These are phyloP conservation scores for Sugiyamaella smithiae DNA, from an alignment of 805 yeast genomes.

Conservation along the genomic window DNA sequence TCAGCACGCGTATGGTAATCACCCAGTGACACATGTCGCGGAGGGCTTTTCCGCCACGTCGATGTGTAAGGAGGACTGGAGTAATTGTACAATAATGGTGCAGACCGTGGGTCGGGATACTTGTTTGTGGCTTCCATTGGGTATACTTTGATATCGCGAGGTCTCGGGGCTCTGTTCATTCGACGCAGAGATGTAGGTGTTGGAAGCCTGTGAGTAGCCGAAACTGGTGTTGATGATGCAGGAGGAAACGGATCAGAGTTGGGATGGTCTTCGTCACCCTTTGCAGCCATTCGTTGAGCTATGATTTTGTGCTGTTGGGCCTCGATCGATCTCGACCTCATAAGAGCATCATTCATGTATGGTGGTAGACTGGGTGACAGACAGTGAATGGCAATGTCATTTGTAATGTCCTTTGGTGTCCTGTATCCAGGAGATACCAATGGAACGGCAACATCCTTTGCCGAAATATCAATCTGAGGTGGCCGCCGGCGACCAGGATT, in stretches of 20 bases:
- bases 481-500: slow-evolving; percentile 9
- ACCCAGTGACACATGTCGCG: slow-evolving; percentile 4
- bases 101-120: slow-evolving; percentile 12
- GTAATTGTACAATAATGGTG: slow-evolving; percentile 9
- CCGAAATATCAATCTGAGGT: slow-evolving; percentile 8
- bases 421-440: slow-evolving; percentile 11
- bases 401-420: slow-evolving; percentile 31
- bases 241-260: not conserved
- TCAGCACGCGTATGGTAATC: not conserved
- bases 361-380: slow-evolving; percentile 32
- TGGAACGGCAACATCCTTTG: not conserved
- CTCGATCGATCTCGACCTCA: slow-evolving; percentile 27
- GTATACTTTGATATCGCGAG: slow-evolving; percentile 11
- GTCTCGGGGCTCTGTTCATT: slow-evolving; percentile 7
- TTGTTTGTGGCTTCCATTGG: slow-evolving; percentile 9
- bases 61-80: slow-evolving; percentile 13
- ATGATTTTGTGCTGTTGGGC: slow-evolving; percentile 30
- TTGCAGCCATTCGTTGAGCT: slow-evolving; percentile 23
- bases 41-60: slow-evolving; percentile 5
- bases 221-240: not conserved
- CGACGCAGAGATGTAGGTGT: slow-evolving; percentile 12
- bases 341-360: slow-evolving; percentile 27
- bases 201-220: not conserved
- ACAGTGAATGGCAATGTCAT: slow-evolving; percentile 33
- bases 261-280: slow-evolving; percentile 7